A percentile compares a stretch with the other conserved stretches of the same genome.
Evolutionary conservation across 371 early-diverging fungal genomes (phyloP).

Genomic region (Dinochytrium kinnereticum): DNA sequence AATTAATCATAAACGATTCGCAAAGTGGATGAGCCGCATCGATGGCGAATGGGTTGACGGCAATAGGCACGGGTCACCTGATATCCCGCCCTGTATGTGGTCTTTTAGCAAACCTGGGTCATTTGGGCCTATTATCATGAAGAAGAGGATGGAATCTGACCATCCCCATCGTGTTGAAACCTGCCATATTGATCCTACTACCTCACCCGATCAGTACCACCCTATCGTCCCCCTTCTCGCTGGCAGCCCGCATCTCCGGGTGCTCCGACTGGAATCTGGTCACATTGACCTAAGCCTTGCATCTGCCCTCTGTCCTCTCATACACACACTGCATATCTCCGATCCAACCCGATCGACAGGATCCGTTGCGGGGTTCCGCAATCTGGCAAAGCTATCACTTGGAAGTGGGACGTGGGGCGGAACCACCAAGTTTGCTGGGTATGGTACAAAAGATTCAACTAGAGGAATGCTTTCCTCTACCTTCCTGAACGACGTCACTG

Average conservation of each 20-base stretch:
- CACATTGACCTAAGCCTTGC: background rate
- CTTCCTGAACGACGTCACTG: too few relatives aligned
- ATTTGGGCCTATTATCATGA: background rate
- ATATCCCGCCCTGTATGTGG: background rate
- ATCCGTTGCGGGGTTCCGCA: background rate
- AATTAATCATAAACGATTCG: too few relatives aligned
- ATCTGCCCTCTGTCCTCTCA: background rate
- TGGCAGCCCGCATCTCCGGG: background rate
- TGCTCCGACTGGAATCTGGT: background rate
- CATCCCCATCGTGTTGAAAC: too few relatives aligned
- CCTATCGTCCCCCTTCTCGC: background rate
- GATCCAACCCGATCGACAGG: background rate
- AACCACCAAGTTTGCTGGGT: background rate
- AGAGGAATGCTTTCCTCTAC: background rate
- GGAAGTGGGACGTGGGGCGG: background rate
- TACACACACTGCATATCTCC: background rate
- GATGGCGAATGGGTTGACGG: conserved; percentile 5
- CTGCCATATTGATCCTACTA: background rate
- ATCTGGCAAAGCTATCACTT: background rate
- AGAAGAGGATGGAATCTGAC: background rate
- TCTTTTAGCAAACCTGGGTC: background rate
- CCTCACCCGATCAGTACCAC: background rate
- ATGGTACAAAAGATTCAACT: background rate
- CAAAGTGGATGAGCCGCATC: background rate
- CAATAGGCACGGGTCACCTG: background rate